These are phyloP conservation scores for Citrus unshiu DNA, from an alignment of 345 rosid genomes.

Conservation along the genomic window DNA sequence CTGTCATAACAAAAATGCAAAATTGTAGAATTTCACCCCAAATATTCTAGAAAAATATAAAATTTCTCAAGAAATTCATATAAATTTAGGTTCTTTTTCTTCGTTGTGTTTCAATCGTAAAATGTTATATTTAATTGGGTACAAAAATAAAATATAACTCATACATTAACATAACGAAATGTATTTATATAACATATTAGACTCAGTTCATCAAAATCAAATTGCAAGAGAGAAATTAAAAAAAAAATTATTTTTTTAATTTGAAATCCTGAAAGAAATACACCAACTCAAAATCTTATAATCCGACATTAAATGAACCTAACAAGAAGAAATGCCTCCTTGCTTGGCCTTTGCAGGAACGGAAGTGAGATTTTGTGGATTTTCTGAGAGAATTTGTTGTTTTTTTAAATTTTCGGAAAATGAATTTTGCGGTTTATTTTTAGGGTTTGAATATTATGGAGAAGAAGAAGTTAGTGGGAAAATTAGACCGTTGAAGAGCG, in stretches of 20 bases:
- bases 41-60: neutral
- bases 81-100: slow-evolving; percentile 1
- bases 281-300: too few species aligned
- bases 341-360: neutral
- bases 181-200: neutral
- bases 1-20: slow-evolving; percentile 11
- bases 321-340: too few species aligned
- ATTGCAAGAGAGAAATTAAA: neutral
- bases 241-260: too few species aligned
- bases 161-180: neutral
- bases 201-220: neutral
- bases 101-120: neutral
- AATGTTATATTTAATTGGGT: neutral
- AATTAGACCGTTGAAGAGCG: slow-evolving; percentile 39
- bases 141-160: neutral
- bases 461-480: too few species aligned
- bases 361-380: neutral
- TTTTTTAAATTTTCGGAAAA: neutral
- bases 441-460: too few species aligned
- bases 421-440: neutral
- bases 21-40: neutral
- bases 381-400: neutral
- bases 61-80: neutral
- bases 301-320: too few species aligned
- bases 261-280: too few species aligned